Percentiles rank a stretch among this genome's conserved stretches.
These are phyloP conservation scores for Thoreauomyces humboldtii DNA, from an alignment of 192 early-diverging fungal genomes.

Conservation along the genomic window DNA sequence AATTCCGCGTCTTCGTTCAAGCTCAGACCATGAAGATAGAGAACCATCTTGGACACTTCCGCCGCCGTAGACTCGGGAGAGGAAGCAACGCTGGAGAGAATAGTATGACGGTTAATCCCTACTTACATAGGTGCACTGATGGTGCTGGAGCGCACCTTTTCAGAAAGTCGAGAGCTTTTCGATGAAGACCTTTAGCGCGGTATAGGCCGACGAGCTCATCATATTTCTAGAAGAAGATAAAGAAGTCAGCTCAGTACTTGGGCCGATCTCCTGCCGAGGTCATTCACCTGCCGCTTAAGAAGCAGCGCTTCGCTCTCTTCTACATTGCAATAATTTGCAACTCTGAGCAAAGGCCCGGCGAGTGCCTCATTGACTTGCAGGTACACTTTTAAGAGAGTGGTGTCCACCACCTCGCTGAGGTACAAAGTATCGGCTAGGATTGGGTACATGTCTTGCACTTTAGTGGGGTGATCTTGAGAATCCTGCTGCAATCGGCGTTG, in stretches of 20 bases:
- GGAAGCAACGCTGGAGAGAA: too few relatives aligned
- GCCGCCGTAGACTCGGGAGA: slow-evolving; percentile 24
- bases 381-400: slow-evolving; percentile 87
- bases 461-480: background rate
- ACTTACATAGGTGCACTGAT: too few relatives aligned
- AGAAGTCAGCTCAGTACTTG: background rate
- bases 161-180: slow-evolving; percentile 84
- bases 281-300: slow-evolving; percentile 62
- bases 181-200: slow-evolving; percentile 82
- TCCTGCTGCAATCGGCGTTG: slow-evolving; percentile 14
- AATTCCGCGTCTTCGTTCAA: slow-evolving; percentile 70
- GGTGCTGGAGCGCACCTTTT: slow-evolving; percentile 5
- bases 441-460: background rate
- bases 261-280: slow-evolving; percentile 44
- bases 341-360: slow-evolving; percentile 86
- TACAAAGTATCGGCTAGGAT: slow-evolving; percentile 41
- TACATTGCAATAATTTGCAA: slow-evolving; percentile 85
- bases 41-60: slow-evolving; percentile 34
- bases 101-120: too few relatives aligned
- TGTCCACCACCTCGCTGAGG: slow-evolving; percentile 67
- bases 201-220: slow-evolving; percentile 92
- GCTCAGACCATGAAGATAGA: slow-evolving; percentile 78
- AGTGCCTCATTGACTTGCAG: slow-evolving; percentile 81
- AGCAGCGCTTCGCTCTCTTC: slow-evolving; percentile 79
- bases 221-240: too few relatives aligned